Percentiles rank a stretch among this genome's conserved stretches.
These are phyloP conservation scores for Jatropha curcas DNA, from an alignment of 345 rosid genomes.

Conservation along the genomic window DNA sequence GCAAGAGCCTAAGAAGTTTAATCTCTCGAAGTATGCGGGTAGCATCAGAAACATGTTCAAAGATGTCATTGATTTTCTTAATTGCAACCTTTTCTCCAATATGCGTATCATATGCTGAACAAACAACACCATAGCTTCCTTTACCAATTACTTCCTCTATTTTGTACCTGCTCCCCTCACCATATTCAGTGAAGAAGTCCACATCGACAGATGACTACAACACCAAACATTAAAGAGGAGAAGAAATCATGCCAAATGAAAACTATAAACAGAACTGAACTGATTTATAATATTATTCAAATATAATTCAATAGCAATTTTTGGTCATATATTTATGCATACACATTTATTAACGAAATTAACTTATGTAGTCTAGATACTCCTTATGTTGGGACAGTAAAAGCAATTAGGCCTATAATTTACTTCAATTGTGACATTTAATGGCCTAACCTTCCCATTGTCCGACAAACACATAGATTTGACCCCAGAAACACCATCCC, in stretches of 20 bases:
- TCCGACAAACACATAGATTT: background rate
- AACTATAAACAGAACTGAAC: background rate
- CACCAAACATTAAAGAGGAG: constrained; percentile 11
- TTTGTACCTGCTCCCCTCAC: constrained; percentile 84
- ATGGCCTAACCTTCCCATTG: background rate
- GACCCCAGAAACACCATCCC: background rate
- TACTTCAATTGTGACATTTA: background rate
- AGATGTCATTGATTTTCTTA: constrained; percentile 86
- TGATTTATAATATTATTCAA: background rate
- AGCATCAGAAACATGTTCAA: constrained; percentile 92
- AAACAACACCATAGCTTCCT: constrained; percentile 93
- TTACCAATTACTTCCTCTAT: constrained; percentile 94
- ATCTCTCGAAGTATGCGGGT: constrained; percentile 91
- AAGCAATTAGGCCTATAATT: background rate
- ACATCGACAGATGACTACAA: constrained; percentile 74
- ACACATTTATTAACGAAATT: constrained; percentile 4
- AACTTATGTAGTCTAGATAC: background rate
- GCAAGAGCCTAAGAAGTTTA: constrained; percentile 80
- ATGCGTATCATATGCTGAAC: constrained; percentile 82
- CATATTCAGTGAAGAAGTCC: constrained; percentile 90
- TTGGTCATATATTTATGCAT: background rate
- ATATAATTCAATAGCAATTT: background rate
- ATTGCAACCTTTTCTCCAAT: constrained; percentile 86
- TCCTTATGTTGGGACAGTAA: background rate
- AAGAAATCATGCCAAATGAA: background rate